phyloP scores from a whole-genome alignment of 495 filamentous ascomycete genomes.

The Neurospora tetrasperma region DNA sequence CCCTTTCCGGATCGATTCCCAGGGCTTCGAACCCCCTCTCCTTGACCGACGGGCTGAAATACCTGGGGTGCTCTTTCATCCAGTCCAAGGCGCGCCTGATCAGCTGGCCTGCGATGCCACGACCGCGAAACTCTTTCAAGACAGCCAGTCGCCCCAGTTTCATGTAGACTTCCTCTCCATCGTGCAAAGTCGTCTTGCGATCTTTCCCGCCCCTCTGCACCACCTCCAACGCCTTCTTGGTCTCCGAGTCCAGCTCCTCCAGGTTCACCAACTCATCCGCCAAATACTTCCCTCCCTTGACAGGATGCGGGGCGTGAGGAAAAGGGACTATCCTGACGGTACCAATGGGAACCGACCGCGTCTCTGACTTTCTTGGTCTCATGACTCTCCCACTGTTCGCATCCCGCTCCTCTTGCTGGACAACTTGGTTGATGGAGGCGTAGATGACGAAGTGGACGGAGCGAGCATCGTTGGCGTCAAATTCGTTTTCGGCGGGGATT shows the following conservation, averaged over 20 bases:
- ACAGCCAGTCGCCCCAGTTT: slow-evolving; percentile 73
- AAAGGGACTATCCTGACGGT: slow-evolving; percentile 73
- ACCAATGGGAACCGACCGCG: slow-evolving; percentile 46
- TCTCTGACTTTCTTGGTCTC: slow-evolving; percentile 7
- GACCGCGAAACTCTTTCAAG: slow-evolving; percentile 47
- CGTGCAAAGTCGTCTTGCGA: slow-evolving; percentile 35
- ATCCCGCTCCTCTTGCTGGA: neutral
- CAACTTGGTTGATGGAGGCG: slow-evolving; percentile 33
- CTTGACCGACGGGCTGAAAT: slow-evolving; percentile 37
- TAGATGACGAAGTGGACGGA: slow-evolving; percentile 68
- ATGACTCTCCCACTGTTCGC: neutral
- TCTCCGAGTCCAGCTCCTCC: neutral
- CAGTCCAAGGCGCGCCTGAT: slow-evolving; percentile 53
- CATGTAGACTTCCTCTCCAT: slow-evolving; percentile 59
- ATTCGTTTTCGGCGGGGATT: slow-evolving; percentile 55
- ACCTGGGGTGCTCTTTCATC: slow-evolving; percentile 43
- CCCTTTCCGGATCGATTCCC: slow-evolving; percentile 13
- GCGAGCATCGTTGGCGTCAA: slow-evolving; percentile 68
- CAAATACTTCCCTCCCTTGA: slow-evolving; percentile 31
- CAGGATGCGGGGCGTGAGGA: slow-evolving; percentile 52
- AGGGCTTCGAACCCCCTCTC: slow-evolving; percentile 35
- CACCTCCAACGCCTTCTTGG: neutral
- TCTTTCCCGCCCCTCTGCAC: slow-evolving; percentile 13
- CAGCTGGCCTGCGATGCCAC: slow-evolving; percentile 51
- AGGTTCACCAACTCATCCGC: slow-evolving; percentile 20